A percentile compares a stretch with the other conserved stretches of the same genome.
Conservation (phyloP, 768 basidiomycete genomes). For the Pisolithus orientalis region DNA sequence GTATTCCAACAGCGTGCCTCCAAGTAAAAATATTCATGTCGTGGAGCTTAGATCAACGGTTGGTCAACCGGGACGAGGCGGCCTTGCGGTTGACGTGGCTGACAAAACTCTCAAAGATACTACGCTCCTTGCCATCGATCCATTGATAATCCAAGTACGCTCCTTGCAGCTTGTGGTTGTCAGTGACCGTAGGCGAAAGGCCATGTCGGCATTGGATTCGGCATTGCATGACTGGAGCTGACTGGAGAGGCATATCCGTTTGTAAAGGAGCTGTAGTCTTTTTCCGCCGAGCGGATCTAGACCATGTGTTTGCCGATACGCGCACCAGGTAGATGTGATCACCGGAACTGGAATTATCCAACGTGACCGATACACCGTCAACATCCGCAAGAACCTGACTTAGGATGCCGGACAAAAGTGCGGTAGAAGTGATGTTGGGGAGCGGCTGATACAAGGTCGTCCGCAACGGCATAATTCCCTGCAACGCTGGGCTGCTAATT, state of each 20-base stretch:
- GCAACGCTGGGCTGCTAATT: conserved; percentile 36
- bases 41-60: neutral
- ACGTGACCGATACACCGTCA: conserved; percentile 17
- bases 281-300: conserved; percentile 55
- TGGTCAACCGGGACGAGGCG: neutral
- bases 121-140: conserved; percentile 53
- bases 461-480: conserved; percentile 48
- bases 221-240: conserved; percentile 14
- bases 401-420: conserved; percentile 16
- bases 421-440: conserved; percentile 5
- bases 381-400: conserved; percentile 29
- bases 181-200: conserved; percentile 8
- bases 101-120: conserved; percentile 59
- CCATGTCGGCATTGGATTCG: conserved; percentile 19
- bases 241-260: neutral
- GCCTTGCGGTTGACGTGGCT: conserved; percentile 58
- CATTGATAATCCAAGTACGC: conserved; percentile 44
- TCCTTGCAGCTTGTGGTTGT: conserved; percentile 4
- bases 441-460: conserved; percentile 48
- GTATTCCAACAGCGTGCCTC: too few species aligned
- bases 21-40: too few species aligned
- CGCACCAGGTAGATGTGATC: conserved; percentile 20
- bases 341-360: neutral
- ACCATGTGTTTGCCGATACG: conserved; percentile 53
- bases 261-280: conserved; percentile 16